phyloP scores from a whole-genome alignment of 2,329 filamentous ascomycete genomes.

The Epichloe sibirici region DNA sequence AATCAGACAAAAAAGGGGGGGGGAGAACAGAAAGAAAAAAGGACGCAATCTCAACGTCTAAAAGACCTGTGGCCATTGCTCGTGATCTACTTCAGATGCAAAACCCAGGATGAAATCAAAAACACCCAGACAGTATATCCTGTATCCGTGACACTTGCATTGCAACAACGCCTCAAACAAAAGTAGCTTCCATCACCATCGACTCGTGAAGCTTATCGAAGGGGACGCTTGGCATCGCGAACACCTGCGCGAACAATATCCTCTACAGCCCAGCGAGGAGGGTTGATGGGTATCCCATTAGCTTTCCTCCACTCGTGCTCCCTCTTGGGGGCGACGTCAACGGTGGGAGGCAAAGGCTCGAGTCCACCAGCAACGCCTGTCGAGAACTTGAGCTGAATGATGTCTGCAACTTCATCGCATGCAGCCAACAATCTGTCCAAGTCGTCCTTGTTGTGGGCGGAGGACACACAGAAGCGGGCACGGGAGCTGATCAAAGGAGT shows the following conservation, averaged over 20 bases:
- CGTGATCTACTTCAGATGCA: constrained; percentile 9
- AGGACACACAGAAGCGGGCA: constrained; percentile 88
- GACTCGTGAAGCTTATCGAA: constrained; percentile 38
- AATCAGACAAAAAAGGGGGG: not conserved
- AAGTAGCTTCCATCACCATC: not conserved
- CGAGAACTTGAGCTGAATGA: constrained; percentile 94
- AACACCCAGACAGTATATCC: constrained; percentile 9
- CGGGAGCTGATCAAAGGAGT: constrained; percentile 91
- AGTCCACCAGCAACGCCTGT: constrained; percentile 85
- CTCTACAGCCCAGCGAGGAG: constrained; percentile 74
- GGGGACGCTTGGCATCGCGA: constrained; percentile 59
- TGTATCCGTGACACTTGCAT: not conserved
- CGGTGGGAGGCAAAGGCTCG: constrained; percentile 59
- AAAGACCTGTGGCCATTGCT: constrained; percentile 3
- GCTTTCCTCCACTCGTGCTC: constrained; percentile 55
- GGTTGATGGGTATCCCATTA: constrained; percentile 54
- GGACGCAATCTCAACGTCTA: not conserved
- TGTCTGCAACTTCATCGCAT: constrained; percentile 84
- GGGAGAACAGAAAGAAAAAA: not conserved
- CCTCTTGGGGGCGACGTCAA: constrained; percentile 56
- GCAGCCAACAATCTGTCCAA: constrained; percentile 79
- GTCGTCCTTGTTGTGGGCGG: constrained; percentile 97
- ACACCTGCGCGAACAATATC: constrained; percentile 67
- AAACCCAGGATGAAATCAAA: constrained; percentile 2
- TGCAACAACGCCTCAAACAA: not conserved